These are phyloP conservation scores for Pseudonitzschia pungens DNA, from an alignment of 108 stramenopile genomes.

Conservation along the genomic window DNA sequence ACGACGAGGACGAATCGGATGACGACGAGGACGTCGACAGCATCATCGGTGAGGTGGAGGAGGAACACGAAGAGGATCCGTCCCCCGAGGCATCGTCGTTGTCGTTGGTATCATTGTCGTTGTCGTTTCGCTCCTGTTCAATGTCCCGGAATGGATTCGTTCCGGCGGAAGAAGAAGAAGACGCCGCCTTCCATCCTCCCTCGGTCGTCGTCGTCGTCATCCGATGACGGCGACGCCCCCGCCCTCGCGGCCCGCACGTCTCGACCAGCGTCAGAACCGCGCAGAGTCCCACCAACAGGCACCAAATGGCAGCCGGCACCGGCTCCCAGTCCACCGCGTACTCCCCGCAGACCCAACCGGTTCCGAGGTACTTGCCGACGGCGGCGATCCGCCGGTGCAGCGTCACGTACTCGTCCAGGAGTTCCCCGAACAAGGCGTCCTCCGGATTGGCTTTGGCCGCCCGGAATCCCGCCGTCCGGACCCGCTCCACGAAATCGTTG, in stretches of 20 bases:
- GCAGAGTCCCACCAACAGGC: background rate
- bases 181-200: no score
- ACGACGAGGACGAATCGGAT: background rate
- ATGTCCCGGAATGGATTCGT: no score
- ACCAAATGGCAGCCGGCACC: slow-evolving; percentile 23
- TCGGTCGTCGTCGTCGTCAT: no score
- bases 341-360: slow-evolving; percentile 59
- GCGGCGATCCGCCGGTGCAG: slow-evolving; percentile 33
- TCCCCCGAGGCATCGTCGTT: background rate
- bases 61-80: background rate
- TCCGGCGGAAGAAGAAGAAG: no score
- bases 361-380: slow-evolving; percentile 43
- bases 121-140: background rate
- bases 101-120: background rate
- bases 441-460: background rate
- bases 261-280: background rate
- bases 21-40: background rate
- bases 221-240: no score
- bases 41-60: no score
- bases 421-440: background rate
- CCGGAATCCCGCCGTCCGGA: slow-evolving; percentile 20
- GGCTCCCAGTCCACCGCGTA: slow-evolving; percentile 37
- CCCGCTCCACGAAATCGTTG: slow-evolving; percentile 33
- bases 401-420: slow-evolving; percentile 33
- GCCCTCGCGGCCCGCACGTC: no score